Evolutionary conservation across 176 grass and related monocot genomes (phyloP).

Genomic region (Zizania latifolia): DNA sequence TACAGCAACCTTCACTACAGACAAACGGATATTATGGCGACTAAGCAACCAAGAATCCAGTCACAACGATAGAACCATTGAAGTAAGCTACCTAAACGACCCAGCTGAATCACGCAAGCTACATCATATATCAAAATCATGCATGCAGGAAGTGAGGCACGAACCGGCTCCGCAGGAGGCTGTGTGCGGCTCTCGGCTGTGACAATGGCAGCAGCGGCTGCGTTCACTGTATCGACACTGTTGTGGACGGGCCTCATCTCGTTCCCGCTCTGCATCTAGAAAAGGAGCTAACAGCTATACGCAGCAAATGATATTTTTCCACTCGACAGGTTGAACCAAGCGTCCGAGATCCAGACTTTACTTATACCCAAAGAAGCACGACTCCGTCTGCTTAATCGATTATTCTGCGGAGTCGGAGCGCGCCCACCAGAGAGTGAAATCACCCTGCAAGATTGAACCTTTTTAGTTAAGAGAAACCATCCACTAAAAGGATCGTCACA

Average conservation of each 20-base stretch:
- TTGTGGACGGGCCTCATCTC: constrained; percentile 63
- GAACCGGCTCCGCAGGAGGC: constrained; percentile 55
- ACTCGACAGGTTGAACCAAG: background rate
- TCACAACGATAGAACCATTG: background rate
- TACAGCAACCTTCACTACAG: background rate
- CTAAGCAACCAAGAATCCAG: background rate
- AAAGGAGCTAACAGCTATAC: background rate
- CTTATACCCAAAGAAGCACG: background rate
- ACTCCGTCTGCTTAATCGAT: background rate
- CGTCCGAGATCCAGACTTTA: constrained; percentile 20
- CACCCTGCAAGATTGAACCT: constrained; percentile 4
- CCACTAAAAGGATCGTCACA: background rate
- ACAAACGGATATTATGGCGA: background rate
- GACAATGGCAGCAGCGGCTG: constrained; percentile 69
- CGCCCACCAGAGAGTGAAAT: background rate
- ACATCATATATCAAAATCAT: background rate
- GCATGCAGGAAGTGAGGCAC: background rate
- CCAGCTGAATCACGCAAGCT: background rate
- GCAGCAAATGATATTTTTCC: background rate
- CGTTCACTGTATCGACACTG: constrained; percentile 83
- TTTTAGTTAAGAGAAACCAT: background rate
- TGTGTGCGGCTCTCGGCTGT: constrained; percentile 57
- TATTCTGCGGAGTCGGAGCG: background rate
- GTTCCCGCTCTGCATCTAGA: constrained; percentile 32
- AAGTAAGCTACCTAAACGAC: background rate